phyloP scores from a whole-genome alignment of 2,329 filamentous ascomycete genomes.

The Epichloe sylvatica region DNA sequence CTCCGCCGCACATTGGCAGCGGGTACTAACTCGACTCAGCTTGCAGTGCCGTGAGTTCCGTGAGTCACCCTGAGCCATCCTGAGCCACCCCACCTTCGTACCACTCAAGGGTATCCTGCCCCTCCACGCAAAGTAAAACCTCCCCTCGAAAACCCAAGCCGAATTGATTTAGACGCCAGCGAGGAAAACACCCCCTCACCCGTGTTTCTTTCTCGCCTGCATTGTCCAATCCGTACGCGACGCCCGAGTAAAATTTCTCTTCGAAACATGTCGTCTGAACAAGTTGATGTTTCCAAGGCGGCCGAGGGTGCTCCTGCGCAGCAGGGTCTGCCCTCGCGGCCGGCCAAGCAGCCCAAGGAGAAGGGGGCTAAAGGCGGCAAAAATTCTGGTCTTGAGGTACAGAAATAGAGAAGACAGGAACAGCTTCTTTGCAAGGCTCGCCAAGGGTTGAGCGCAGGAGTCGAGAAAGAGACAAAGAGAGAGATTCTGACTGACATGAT shows the following conservation, averaged over 20 bases:
- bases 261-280: constrained; percentile 24
- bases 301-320: constrained; percentile 21
- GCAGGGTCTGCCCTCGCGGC: constrained; percentile 21
- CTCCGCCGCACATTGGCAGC: constrained; percentile 7
- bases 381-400: constrained; percentile 41
- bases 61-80: constrained; percentile 27
- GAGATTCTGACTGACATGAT: constrained; percentile 10
- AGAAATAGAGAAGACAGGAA: constrained; percentile 3
- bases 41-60: constrained; percentile 15
- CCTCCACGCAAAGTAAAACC: constrained; percentile 10
- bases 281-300: constrained; percentile 21
- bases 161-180: background rate
- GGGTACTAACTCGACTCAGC: constrained; percentile 4
- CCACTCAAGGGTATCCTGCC: constrained; percentile 15
- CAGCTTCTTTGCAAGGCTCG: background rate
- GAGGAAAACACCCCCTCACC: background rate
- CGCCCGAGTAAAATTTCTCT: background rate
- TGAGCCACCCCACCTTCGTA: constrained; percentile 23
- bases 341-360: constrained; percentile 24
- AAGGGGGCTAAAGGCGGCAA: constrained; percentile 36
- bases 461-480: constrained; percentile 5
- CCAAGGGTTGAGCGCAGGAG: background rate
- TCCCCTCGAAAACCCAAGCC: background rate
- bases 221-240: background rate
- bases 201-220: constrained; percentile 3